phyloP scores from a whole-genome alignment of 2,329 filamentous ascomycete species.

The Ambrosiella xylebori region DNA sequence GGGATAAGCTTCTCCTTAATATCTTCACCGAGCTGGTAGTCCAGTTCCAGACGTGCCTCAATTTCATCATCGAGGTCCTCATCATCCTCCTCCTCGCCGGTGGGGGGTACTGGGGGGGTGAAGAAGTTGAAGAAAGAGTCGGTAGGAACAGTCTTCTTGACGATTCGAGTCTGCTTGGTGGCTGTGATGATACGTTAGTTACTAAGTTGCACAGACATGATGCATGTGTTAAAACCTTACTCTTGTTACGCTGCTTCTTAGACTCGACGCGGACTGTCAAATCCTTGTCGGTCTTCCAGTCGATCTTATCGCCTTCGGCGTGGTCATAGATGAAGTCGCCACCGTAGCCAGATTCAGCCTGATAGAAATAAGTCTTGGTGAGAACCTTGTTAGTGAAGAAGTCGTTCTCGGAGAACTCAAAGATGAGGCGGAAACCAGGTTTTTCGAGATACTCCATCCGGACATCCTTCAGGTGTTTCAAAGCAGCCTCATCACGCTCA shows the following conservation, averaged over 20 bases:
- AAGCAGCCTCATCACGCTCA: slow-evolving; percentile 83
- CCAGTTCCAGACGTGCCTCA: slow-evolving; percentile 91
- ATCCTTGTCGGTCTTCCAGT: slow-evolving; percentile 89
- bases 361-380: slow-evolving; percentile 98
- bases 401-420: slow-evolving; percentile 88
- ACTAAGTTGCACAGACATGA: background rate
- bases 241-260: slow-evolving; percentile 99
- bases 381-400: slow-evolving; percentile 96
- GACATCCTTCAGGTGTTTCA: slow-evolving; percentile 79
- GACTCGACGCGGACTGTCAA: slow-evolving; percentile 88
- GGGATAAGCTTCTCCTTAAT: slow-evolving; percentile 99
- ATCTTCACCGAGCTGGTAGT: slow-evolving; percentile 97
- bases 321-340: slow-evolving; percentile 99
- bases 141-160: slow-evolving; percentile 97
- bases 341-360: slow-evolving; percentile 95
- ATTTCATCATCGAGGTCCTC: slow-evolving; percentile 74
- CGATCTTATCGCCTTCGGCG: slow-evolving; percentile 92
- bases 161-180: slow-evolving; percentile 96
- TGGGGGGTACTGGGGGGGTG: slow-evolving; percentile 76
- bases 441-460: slow-evolving; percentile 99
- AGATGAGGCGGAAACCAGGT: slow-evolving; percentile 94
- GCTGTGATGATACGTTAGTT: slow-evolving; percentile 33
- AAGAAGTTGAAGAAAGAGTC: slow-evolving; percentile 99
- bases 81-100: slow-evolving; percentile 51
- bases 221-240: slow-evolving; percentile 33